These are phyloP conservation scores for Rhamnella rubrinervis DNA, from an alignment of 331 rosid genomes.

Conservation along the genomic window DNA sequence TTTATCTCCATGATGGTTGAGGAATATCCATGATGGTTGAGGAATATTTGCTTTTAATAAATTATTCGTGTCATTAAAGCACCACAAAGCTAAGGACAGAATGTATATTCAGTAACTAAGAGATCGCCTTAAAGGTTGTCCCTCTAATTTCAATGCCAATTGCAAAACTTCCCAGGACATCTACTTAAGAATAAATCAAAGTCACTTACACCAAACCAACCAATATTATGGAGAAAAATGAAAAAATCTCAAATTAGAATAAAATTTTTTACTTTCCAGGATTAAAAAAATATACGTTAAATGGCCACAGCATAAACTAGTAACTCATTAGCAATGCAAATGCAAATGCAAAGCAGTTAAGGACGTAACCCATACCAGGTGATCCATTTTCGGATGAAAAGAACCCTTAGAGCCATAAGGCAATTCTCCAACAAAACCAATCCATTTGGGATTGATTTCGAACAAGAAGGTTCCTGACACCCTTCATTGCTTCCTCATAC, in stretches of 20 bases:
- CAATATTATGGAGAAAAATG: neutral
- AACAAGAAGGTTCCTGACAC: slow-evolving; percentile 87
- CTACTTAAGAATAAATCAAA: neutral
- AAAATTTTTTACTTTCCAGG: neutral
- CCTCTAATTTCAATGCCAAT: slow-evolving; percentile 10
- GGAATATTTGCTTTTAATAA: neutral
- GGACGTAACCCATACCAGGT: slow-evolving; percentile 69
- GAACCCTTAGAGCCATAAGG: slow-evolving; percentile 60
- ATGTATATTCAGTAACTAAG: neutral
- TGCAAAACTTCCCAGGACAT: neutral
- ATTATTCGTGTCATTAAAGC: neutral
- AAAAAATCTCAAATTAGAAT: slow-evolving; percentile 3
- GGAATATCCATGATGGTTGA: no score
- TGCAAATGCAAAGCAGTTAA: slow-evolving; percentile 8
- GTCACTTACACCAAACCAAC: neutral
- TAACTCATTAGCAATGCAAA: neutral
- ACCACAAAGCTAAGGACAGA: neutral
- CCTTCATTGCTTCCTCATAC: slow-evolving; percentile 94
- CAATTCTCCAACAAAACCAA: slow-evolving; percentile 93
- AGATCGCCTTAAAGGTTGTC: neutral
- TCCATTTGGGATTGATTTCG: slow-evolving; percentile 79
- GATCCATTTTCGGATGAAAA: slow-evolving; percentile 98
- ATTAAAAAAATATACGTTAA: neutral
- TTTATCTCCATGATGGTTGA: no score
- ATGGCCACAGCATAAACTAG: neutral